Evolutionary conservation across 2,329 filamentous ascomycete genomes (phyloP).

Genomic region (Claviceps digitariae): DNA sequence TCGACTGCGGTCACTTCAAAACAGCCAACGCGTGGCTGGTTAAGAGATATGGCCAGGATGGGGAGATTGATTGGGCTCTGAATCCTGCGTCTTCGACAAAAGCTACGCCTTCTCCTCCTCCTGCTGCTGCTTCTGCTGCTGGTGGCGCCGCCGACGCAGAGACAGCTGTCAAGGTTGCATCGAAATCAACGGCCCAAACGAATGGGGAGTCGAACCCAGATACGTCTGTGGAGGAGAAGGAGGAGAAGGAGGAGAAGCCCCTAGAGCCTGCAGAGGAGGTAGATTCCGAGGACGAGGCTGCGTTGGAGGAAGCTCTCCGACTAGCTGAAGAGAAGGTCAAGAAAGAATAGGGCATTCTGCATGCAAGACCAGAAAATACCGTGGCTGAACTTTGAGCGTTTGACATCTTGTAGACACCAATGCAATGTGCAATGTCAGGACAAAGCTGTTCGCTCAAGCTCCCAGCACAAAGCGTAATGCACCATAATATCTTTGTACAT

Average conservation of each 20-base stretch:
- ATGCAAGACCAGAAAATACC: neutral
- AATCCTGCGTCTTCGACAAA: constrained; percentile 23
- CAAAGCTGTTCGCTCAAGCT: neutral
- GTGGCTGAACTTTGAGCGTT: neutral
- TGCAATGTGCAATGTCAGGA: neutral
- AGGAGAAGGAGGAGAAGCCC: no score
- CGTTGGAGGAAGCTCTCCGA: constrained; percentile 22
- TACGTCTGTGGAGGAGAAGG: neutral
- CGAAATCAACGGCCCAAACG: constrained; percentile 10
- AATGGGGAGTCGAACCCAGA: neutral
- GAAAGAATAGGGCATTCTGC: constrained; percentile 6
- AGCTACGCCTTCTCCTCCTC: constrained; percentile 4
- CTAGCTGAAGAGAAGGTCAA: constrained; percentile 17
- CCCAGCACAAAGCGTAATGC: no score
- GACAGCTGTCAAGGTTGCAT: constrained; percentile 9
- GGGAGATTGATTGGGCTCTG: constrained; percentile 74
- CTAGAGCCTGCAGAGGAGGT: constrained; percentile 14
- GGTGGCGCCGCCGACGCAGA: constrained; percentile 11
- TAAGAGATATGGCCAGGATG: constrained; percentile 63
- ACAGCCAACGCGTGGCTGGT: constrained; percentile 77
- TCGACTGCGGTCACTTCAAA: constrained; percentile 69
- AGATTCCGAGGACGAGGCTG: constrained; percentile 23
- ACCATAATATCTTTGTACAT: no score
- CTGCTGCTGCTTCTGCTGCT: neutral
- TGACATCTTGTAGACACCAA: neutral